phyloP scores from a whole-genome alignment of 169 alveolate species.

The Eimeria praecox region DNA sequence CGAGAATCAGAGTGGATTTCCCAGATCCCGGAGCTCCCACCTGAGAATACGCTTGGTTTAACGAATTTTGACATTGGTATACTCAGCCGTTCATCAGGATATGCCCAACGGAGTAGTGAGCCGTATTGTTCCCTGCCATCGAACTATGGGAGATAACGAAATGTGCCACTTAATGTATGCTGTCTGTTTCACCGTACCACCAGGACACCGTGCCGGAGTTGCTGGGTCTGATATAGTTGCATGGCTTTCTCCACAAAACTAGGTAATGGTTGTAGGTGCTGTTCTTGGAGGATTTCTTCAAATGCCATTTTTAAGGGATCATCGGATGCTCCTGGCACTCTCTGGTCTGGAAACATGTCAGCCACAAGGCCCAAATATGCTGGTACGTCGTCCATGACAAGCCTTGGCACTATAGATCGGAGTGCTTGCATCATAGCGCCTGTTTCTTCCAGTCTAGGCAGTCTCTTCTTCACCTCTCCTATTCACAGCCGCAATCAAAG shows the following conservation, averaged over 20 bases:
- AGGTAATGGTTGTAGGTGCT: slow-evolving; percentile 88
- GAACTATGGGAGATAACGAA: not conserved
- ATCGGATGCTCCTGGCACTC: slow-evolving; percentile 86
- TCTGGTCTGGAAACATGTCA: slow-evolving; percentile 95
- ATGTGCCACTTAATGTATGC: not conserved
- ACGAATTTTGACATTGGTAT: not conserved
- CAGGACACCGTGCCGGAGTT: slow-evolving; percentile 97
- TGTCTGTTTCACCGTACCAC: slow-evolving; percentile 88
- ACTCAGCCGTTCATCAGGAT: not conserved
- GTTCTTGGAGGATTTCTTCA: slow-evolving; percentile 37
- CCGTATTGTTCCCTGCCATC: not conserved
- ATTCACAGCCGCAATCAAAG: not conserved
- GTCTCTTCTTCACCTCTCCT: slow-evolving; percentile 82
- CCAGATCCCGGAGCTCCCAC: slow-evolving; percentile 79
- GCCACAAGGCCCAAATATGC: slow-evolving; percentile 95
- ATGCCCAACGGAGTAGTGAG: not conserved
- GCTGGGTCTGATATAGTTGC: slow-evolving; percentile 96
- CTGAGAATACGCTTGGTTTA: not conserved
- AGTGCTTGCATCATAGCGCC: slow-evolving; percentile 95
- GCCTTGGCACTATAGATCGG: slow-evolving; percentile 96
- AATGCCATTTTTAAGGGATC: slow-evolving; percentile 20
- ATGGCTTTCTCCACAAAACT: slow-evolving; percentile 93
- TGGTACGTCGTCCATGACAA: slow-evolving; percentile 92
- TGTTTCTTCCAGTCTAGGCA: slow-evolving; percentile 93
- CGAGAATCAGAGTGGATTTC: slow-evolving; percentile 51